Evolutionary conservation across 163 green algal genomes (phyloP), one percentile per base, ranked within the genome.

Genomic region (Chlamydomonas reinhardtii): DNA sequence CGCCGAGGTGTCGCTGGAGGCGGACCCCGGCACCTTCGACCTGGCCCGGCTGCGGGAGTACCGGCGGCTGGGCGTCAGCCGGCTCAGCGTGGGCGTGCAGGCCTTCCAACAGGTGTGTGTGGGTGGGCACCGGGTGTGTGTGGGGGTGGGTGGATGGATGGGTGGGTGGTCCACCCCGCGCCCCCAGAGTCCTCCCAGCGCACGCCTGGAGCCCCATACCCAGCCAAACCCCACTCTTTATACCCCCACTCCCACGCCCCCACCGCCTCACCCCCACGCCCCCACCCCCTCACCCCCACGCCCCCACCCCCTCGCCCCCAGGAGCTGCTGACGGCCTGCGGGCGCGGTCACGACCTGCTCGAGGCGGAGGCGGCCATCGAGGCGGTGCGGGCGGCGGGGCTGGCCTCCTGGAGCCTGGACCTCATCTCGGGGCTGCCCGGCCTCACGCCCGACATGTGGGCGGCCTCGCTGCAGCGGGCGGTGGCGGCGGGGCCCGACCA

Each of bases 21-120:
- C 95, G 3, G 97, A 99, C 90, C 98, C 98, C 2, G 97, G 97
- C 52, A 99, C 96, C 4, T 99, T 99, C 91, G 92, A 96, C 84
- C 73, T 74, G 20, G 34, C 59, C 0, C 86, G 91, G 64, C 89
- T 99, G 85, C 69, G 79, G 25, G 89, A 87, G 34, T 99, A 98
- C 91, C 83, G 93, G 86, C 77, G 16, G 0, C 76, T 97, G 65
- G 97, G 98, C 4, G 92, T 99, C 12, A 98, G 92, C 34, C 86
- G 93, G 16, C 32, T 96, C 19, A 96, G 92, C 75, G 73, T 98
- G 48, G 95, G 95, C 8, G 93, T 94, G 64, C 95, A 99, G 89
- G 87, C 94, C 35, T 98, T 98, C 83, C 88, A 98, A 34, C 89
- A 97, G 90, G 92, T 92, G 84, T n/a, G 5, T 48, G 39, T 48